Evolutionary conservation across 805 yeast genomes (phyloP), one percentile per base, ranked within the genome.

Genomic region (Diddensiella transvaalensis): DNA sequence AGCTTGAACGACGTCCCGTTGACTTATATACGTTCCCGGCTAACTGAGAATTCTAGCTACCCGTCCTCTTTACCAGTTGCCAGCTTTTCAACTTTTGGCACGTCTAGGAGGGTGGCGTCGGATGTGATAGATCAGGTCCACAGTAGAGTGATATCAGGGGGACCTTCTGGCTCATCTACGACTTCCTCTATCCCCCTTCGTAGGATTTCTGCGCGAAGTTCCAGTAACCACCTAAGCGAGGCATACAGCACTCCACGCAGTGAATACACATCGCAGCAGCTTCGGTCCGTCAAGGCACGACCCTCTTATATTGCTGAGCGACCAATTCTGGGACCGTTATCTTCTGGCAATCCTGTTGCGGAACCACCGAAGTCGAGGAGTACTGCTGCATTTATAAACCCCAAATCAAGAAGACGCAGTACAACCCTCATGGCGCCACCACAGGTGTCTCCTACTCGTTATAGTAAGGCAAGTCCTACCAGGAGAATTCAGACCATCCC

Each of bases 11-110:
- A n/a, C n/a, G n/a, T n/a, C n/a, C n/a, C n/a, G n/a, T n/a, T n/a
- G n/a, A n/a, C n/a, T n/a, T n/a, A n/a, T n/a, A n/a, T n/a, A n/a
- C n/a, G n/a, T n/a, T n/a, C n/a, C n/a, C n/a, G n/a, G n/a, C n/a
- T n/a, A n/a, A n/a, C n/a, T n/a, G n/a, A n/a, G n/a, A n/a, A n/a
- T 19, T 4, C n/a, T 21, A 21, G 18, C n/a, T 35, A 21, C 22
- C 48, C 50, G 23, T 56, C 59, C 6, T 50, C 53, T 13, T 32
- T 56, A 19, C 56, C 59, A 4, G 51, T 54, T 3, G 47, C 48
- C 11, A 36, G 42, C 18, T 17, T 44, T 10, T 40, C 30, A 10
- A 37, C 47, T 39, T 15, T 30, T 4, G 21, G 15, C 23, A 18
- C 44, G 21, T 32, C 45, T 3, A 17, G 17, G 15, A 30, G 46